These are phyloP conservation scores for Leccinum boreale DNA, from an alignment of 768 basidiomycete species.

Conservation along the genomic window DNA sequence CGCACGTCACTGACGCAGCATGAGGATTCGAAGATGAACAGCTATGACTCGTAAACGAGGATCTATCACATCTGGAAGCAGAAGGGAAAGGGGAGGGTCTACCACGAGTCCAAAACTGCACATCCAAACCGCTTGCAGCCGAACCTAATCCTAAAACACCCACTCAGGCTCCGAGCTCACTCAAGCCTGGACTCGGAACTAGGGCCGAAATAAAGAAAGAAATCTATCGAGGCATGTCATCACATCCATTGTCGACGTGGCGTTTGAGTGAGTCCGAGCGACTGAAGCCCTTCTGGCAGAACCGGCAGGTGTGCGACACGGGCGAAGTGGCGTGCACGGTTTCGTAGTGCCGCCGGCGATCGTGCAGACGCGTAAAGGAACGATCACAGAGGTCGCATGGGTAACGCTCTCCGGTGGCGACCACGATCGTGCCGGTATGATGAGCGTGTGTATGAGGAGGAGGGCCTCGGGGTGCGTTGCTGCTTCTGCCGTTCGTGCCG, in stretches of 20 bases:
- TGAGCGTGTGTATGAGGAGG: not conserved
- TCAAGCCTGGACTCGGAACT: not conserved
- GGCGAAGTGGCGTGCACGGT: constrained; percentile 68
- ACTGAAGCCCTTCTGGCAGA: constrained; percentile 77
- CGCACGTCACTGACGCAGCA: not conserved
- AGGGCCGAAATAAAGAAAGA: not conserved
- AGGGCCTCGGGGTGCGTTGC: constrained; percentile 5
- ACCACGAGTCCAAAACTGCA: constrained; percentile 10
- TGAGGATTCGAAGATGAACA: constrained; percentile 11
- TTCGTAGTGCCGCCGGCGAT: constrained; percentile 79
- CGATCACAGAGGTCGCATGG: constrained; percentile 73
- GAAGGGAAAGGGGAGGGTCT: not conserved
- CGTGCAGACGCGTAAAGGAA: constrained; percentile 77
- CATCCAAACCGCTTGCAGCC: constrained; percentile 10
- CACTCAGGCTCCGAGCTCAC: constrained; percentile 14
- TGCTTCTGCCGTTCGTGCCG: constrained; percentile 15
- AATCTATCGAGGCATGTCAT: constrained; percentile 49
- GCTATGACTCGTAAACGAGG: constrained; percentile 16
- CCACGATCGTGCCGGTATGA: constrained; percentile 15
- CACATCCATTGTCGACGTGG: constrained; percentile 79
- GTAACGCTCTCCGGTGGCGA: constrained; percentile 53
- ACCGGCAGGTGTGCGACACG: constrained; percentile 64
- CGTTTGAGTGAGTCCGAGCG: constrained; percentile 78
- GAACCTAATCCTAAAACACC: constrained; percentile 11
- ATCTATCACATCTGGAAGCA: constrained; percentile 12